These are phyloP conservation scores for Pyricularia sp. DNA, from an alignment of 2,329 filamentous ascomycete species.

Conservation along the genomic window DNA sequence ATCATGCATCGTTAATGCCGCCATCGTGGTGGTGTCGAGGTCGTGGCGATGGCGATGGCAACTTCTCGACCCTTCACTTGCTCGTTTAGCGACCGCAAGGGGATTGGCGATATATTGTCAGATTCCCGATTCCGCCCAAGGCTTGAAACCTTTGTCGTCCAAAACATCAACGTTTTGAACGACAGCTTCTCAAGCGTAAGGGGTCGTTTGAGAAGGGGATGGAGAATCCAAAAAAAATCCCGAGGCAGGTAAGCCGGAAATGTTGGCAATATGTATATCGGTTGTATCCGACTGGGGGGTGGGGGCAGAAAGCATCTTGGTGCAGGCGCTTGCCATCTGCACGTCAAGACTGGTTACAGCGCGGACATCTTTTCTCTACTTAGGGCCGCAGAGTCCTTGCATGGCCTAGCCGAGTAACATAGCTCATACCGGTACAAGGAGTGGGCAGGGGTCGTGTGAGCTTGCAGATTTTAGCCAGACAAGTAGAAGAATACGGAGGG, in stretches of 20 bases:
- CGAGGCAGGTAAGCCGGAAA: neutral
- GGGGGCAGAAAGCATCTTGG: neutral
- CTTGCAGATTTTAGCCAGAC: neutral
- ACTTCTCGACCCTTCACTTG: neutral
- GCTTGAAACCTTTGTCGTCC: neutral
- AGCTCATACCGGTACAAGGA: neutral
- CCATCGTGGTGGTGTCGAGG: neutral
- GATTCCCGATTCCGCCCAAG: neutral
- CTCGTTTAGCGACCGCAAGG: neutral
- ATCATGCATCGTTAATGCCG: slow-evolving; percentile 1
- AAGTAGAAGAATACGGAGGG: neutral
- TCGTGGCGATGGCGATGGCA: neutral
- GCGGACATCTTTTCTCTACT: neutral
- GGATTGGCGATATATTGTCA: neutral
- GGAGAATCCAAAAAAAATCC: neutral
- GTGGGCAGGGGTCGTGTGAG: neutral
- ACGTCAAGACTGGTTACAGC: neutral
- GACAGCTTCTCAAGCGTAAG: neutral
- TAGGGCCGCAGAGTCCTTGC: neutral
- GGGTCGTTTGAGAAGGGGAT: neutral
- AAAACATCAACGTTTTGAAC: neutral
- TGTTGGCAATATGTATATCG: neutral
- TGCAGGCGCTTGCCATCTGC: neutral
- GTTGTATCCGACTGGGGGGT: neutral
- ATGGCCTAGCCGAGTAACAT: neutral